These are phyloP conservation scores for Allomyces macrogynus DNA, from an alignment of 192 early-diverging fungal genomes.

Conservation along the genomic window DNA sequence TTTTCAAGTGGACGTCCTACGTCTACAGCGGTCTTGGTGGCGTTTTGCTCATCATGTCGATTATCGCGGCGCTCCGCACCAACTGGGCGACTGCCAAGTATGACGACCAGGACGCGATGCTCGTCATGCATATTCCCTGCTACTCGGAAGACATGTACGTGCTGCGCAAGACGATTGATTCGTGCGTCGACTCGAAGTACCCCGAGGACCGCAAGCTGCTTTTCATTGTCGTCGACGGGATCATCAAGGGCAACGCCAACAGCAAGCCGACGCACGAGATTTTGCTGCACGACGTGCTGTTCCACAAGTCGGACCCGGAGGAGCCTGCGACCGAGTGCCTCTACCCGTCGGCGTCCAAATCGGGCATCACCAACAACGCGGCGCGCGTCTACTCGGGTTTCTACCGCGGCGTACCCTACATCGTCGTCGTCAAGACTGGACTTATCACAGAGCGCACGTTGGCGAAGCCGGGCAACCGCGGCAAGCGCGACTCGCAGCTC, in stretches of 20 bases:
- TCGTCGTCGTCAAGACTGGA: conserved; percentile 87
- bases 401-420: conserved; percentile 79
- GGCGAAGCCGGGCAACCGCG: conserved; percentile 74
- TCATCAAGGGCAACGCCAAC: conserved; percentile 3
- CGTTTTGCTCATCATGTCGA: too few relatives aligned
- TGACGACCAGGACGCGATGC: too few relatives aligned
- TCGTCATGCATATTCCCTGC: background rate
- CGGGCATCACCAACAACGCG: conserved; percentile 40
- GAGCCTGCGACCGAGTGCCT: too few relatives aligned
- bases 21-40: too few relatives aligned
- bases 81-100: too few relatives aligned
- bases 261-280: conserved; percentile 3
- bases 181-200: background rate
- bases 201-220: conserved; percentile 4
- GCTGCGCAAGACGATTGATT: conserved; percentile 4
- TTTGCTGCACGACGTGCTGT: conserved; percentile 1
- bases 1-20: too few relatives aligned
- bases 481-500: conserved; percentile 95
- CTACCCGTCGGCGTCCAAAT: too few relatives aligned
- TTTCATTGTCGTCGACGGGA: conserved; percentile 3
- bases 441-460: conserved; percentile 46
- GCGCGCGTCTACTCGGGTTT: conserved; percentile 89
- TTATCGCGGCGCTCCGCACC: too few relatives aligned
- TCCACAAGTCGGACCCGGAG: background rate
- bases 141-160: conserved; percentile 4